Conservation (phyloP, 768 basidiomycete species). For the Hericium coralloides region DNA sequence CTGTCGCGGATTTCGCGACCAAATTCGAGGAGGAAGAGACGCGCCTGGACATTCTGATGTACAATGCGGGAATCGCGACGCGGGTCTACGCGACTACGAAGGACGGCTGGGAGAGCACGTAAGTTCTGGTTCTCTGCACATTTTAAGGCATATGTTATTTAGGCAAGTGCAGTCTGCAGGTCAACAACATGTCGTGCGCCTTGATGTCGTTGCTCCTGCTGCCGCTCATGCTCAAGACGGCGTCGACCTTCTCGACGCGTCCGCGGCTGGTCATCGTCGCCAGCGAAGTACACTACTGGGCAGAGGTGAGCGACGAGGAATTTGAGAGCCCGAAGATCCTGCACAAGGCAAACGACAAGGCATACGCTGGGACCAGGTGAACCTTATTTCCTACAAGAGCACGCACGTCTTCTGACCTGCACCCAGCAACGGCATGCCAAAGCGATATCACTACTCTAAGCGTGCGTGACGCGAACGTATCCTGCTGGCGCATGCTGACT, state of each 20-base stretch:
- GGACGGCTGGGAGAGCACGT: constrained; percentile 22
- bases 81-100: constrained; percentile 19
- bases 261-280: constrained; percentile 33
- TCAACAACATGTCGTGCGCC: constrained; percentile 34
- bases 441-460: not conserved
- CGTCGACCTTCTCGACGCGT: constrained; percentile 18
- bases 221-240: constrained; percentile 25
- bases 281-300: constrained; percentile 29
- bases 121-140: not conserved
- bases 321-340: not conserved
- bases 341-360: not conserved
- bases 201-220: constrained; percentile 34
- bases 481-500: not conserved
- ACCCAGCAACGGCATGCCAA: not conserved
- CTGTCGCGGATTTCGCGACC: constrained; percentile 16
- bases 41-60: constrained; percentile 18
- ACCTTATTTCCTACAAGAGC: not conserved
- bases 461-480: not conserved
- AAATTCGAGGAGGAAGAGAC: constrained; percentile 14
- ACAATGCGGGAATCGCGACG: constrained; percentile 15
- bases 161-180: constrained; percentile 31
- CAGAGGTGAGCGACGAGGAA: not conserved
- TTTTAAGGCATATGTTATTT: no score
- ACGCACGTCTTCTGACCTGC: not conserved
- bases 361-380: not conserved